Evolutionary conservation across 2,329 filamentous ascomycete genomes (phyloP), one percentile per base, ranked within the genome.

Genomic region (Geoglossum cookeanum): DNA sequence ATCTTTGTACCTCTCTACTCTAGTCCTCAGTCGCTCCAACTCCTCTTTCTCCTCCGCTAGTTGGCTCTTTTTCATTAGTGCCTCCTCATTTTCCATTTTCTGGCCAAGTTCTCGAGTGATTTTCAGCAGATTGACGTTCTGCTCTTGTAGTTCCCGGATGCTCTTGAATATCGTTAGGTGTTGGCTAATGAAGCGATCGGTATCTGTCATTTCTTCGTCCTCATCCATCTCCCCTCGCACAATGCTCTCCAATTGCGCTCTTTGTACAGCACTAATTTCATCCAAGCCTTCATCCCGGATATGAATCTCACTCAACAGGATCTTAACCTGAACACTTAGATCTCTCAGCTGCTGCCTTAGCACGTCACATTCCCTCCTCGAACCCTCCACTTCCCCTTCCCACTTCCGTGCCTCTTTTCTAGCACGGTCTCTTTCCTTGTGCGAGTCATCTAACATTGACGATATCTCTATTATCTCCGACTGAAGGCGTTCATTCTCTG

Each of bases 151-250:
- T 57, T 94, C 86, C 58, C 80, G 76, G 44, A 96, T 80, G 62
- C 89, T 83, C 64, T 86, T 88, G 78, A 94, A 98, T 0, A 89
- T 81, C 7, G 90, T 85, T n/a, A 97, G 75, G 60, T 90, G 84
- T 65, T 92, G 81, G 32, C 85, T 92, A 64, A 98, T 95, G 68
- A 95, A 84, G 58, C 83, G 83, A 64, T 91, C 87, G 0, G 90
- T 94, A 61, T 89, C 85, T 4, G 85, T 90, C 67, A 90, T 77
- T 62, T 87, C 85, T 37, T 85, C 79, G 58, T 84, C 80, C 58
- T 87, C 85, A 7, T 79, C 77, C 29, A 91, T 74, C 63, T 92
- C 83, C 56, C 88, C 85, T 59, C 80, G 79, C 61, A 87, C 84
- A 6, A 94, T 76, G 61, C 84, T 83, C 67, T 94, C 81, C 42